Conservation (phyloP, 345 rosid species). For the Salix purpurea region DNA sequence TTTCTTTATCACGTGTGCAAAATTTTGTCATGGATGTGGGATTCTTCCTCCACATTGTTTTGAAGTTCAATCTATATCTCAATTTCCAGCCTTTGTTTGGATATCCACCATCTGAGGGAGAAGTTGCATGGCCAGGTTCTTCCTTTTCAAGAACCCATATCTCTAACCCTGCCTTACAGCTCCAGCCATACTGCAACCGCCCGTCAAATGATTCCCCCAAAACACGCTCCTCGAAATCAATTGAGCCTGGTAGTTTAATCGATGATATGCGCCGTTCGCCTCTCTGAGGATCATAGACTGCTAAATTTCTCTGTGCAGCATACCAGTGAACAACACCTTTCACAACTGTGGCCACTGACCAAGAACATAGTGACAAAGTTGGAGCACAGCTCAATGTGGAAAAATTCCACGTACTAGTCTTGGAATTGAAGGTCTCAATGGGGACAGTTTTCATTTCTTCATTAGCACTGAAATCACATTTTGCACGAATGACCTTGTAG, state of each 20-base stretch:
- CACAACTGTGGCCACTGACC: constrained; percentile 50
- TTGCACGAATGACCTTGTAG: constrained; percentile 56
- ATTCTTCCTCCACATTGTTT: constrained; percentile 50
- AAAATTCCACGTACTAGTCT: constrained; percentile 51
- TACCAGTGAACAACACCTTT: constrained; percentile 48
- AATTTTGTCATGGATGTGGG: constrained; percentile 21
- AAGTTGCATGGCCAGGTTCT: background rate
- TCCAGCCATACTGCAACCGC: constrained; percentile 53
- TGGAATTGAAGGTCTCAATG: constrained; percentile 50
- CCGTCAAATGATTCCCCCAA: constrained; percentile 58
- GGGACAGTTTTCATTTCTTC: constrained; percentile 28
- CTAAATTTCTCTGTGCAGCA: constrained; percentile 44
- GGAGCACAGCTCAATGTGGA: constrained; percentile 44
- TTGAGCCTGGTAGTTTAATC: constrained; percentile 45
- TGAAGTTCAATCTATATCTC: constrained; percentile 43
- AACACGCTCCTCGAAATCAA: constrained; percentile 47
- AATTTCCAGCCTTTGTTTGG: constrained; percentile 30
- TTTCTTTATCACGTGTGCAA: constrained; percentile 38
- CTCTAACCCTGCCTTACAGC: constrained; percentile 40
- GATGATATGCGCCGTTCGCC: constrained; percentile 35
- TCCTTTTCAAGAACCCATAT: constrained; percentile 52
- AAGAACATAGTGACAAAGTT: constrained; percentile 39
- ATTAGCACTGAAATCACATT: constrained; percentile 35
- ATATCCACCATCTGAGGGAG: constrained; percentile 2
- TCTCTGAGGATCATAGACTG: constrained; percentile 38